Evolutionary conservation across 306 rosid genomes (phyloP).

Genomic region (Corylus avellana): DNA sequence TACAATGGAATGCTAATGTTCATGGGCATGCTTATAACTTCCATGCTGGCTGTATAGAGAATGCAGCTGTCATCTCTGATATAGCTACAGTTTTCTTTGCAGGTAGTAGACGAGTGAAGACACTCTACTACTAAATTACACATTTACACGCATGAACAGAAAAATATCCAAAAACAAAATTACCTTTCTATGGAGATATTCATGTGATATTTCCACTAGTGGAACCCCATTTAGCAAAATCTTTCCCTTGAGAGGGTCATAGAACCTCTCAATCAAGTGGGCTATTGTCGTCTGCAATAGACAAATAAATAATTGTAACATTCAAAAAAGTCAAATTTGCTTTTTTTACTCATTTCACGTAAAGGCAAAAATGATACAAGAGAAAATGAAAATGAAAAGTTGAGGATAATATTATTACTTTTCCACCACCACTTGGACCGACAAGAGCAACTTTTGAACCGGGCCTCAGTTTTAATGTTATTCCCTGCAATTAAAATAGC

Average conservation of each 20-base stretch:
- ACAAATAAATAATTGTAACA: conserved; percentile 17
- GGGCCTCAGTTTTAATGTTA: conserved; percentile 63
- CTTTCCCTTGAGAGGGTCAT: conserved; percentile 75
- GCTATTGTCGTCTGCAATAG: conserved; percentile 84
- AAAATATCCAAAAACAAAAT: not conserved
- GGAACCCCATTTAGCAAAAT: conserved; percentile 73
- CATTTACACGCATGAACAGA: not conserved
- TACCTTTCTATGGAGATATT: conserved; percentile 79
- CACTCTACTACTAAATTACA: not conserved
- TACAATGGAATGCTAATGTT: not conserved
- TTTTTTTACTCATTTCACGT: not conserved
- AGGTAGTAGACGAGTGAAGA: not conserved
- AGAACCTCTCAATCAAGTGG: conserved; percentile 84
- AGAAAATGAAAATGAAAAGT: not conserved
- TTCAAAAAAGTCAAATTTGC: not conserved
- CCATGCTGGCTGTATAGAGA: not conserved
- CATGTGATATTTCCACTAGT: conserved; percentile 72
- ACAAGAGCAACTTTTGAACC: conserved; percentile 87
- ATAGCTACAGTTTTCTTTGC: not conserved
- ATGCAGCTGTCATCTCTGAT: not conserved
- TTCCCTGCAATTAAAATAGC: conserved; percentile 51
- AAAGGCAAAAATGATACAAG: not conserved
- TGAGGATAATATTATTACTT: conserved; percentile 37
- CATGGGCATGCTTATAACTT: not conserved
- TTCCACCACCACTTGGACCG: conserved; percentile 94